Evolutionary conservation across 2,329 filamentous ascomycete species (phyloP).

Genomic region (Dothistroma pini): DNA sequence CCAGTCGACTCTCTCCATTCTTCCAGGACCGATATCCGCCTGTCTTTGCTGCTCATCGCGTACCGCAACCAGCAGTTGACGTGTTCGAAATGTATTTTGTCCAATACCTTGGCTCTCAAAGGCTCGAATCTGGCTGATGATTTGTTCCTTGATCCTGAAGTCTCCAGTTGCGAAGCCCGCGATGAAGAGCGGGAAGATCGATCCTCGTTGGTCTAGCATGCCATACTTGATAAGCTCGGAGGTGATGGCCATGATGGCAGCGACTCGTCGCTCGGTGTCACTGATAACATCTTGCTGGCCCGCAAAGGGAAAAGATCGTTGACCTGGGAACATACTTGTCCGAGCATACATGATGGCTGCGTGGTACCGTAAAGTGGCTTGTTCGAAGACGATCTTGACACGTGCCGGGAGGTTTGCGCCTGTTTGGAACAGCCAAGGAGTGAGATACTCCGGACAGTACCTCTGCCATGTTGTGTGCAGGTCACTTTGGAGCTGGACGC

Average conservation of each 20-base stretch:
- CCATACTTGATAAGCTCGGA: slow-evolving; percentile 39
- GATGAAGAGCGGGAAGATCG: slow-evolving; percentile 54
- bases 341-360: slow-evolving; percentile 50
- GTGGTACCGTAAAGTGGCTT: slow-evolving; percentile 48
- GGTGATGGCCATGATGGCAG: slow-evolving; percentile 46
- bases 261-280: slow-evolving; percentile 45
- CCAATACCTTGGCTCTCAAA: slow-evolving; percentile 49
- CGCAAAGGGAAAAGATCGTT: slow-evolving; percentile 41
- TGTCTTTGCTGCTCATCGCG: slow-evolving; percentile 46
- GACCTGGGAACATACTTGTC: slow-evolving; percentile 52
- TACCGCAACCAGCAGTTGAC: slow-evolving; percentile 46
- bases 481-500: slow-evolving; percentile 29
- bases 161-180: slow-evolving; percentile 46
- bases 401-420: slow-evolving; percentile 32
- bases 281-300: slow-evolving; percentile 31
- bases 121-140: slow-evolving; percentile 47
- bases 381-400: slow-evolving; percentile 37
- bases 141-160: slow-evolving; percentile 43
- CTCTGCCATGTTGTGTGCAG: slow-evolving; percentile 29
- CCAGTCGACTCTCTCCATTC: slow-evolving; percentile 50
- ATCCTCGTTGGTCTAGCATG: slow-evolving; percentile 41
- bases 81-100: slow-evolving; percentile 45
- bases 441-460: slow-evolving; percentile 26
- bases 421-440: slow-evolving; percentile 7
- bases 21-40: slow-evolving; percentile 38